A percentile compares a stretch with the other conserved stretches of the same genome.
These are phyloP conservation scores for Lasiodiplodia sp. DNA, from an alignment of 2,329 filamentous ascomycete species.

Conservation along the genomic window DNA sequence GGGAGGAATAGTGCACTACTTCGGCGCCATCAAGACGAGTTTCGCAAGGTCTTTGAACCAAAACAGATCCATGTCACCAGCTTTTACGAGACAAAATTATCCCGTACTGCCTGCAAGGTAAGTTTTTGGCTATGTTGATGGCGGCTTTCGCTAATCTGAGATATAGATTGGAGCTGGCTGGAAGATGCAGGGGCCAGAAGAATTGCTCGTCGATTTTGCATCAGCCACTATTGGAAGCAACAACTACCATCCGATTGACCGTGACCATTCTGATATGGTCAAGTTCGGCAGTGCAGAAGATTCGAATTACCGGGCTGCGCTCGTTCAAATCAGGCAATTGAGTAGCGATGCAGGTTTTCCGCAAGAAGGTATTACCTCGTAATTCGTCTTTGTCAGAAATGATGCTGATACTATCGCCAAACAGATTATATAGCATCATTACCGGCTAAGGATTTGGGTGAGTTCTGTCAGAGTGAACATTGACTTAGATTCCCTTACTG, in stretches of 20 bases:
- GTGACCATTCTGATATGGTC: background rate
- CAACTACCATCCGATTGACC: background rate
- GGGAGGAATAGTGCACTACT: background rate
- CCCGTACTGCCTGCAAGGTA: background rate
- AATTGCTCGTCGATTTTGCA: background rate
- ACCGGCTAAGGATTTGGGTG: background rate
- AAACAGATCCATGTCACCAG: background rate
- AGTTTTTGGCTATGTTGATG: accelerated
- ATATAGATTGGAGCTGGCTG: background rate
- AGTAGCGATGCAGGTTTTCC: background rate
- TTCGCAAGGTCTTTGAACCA: background rate
- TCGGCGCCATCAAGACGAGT: background rate
- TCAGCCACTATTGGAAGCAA: background rate
- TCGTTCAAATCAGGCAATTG: background rate
- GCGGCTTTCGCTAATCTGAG: background rate
- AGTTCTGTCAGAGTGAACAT: background rate
- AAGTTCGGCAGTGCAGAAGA: background rate
- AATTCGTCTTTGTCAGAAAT: too few relatives aligned
- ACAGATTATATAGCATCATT: background rate
- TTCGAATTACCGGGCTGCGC: background rate
- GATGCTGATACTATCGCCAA: background rate
- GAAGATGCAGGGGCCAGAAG: background rate
- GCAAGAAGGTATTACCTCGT: background rate
- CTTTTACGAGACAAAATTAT: background rate
- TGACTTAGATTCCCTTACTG: background rate